Evolutionary conservation across 2,329 filamentous ascomycete species (phyloP).

Genomic region (Dactylellina sp.): DNA sequence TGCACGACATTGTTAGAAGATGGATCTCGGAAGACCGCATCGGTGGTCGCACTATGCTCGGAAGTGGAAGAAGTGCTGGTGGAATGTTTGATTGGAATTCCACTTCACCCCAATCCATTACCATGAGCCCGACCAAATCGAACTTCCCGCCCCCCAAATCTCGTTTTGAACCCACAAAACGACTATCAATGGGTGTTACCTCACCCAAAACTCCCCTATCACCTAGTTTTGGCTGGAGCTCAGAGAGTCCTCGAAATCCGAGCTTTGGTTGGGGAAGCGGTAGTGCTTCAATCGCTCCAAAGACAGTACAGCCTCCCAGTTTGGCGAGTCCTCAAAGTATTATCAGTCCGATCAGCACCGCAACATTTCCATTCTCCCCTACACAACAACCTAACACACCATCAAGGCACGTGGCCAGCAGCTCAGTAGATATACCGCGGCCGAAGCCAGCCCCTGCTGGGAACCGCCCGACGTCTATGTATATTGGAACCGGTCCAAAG

Average conservation of each 20-base stretch:
- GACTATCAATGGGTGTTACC: conserved; percentile 16
- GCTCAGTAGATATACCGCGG: conserved; percentile 47
- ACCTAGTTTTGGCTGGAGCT: conserved; percentile 47
- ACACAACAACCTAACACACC: conserved; percentile 4
- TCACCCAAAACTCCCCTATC: conserved; percentile 37
- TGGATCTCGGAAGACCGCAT: conserved; percentile 54
- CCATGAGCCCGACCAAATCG: conserved; percentile 34
- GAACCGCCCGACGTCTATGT: conserved; percentile 45
- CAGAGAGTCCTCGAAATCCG: conserved; percentile 34
- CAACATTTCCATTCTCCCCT: conserved; percentile 13
- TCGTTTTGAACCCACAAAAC: conserved; percentile 34
- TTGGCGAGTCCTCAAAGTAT: conserved; percentile 12
- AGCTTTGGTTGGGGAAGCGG: conserved; percentile 41
- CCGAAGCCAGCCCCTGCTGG: conserved; percentile 23
- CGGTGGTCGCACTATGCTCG: conserved; percentile 42
- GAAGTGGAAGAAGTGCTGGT: conserved; percentile 40
- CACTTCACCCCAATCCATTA: conserved; percentile 37
- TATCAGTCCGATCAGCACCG: conserved; percentile 4
- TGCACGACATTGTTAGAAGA: conserved; percentile 50
- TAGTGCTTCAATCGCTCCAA: conserved; percentile 7
- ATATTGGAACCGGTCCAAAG: conserved; percentile 35
- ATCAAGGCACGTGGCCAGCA: conserved; percentile 36
- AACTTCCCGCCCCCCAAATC: conserved; percentile 36
- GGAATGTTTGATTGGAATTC: conserved; percentile 60
- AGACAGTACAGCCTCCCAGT: conserved; percentile 1